Conservation (phyloP, 495 filamentous ascomycete genomes). For the Penicillium cataractarum region DNA sequence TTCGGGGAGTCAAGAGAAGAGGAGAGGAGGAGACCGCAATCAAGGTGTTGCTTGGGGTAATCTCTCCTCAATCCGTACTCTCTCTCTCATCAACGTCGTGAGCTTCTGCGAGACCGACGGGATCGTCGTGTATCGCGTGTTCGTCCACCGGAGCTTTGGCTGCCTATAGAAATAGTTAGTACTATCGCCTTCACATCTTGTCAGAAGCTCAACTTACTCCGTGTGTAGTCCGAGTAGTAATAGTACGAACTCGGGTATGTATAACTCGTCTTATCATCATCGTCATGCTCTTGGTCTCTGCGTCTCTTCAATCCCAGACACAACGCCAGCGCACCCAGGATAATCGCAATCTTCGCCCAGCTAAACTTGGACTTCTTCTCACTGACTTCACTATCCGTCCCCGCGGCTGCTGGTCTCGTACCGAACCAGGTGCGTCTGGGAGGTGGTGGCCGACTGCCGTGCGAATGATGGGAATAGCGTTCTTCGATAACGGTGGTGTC, state of each 20-base stretch:
- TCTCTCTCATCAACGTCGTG: conserved; percentile 32
- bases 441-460: conserved; percentile 54
- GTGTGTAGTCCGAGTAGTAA: conserved; percentile 49
- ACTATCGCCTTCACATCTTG: neutral
- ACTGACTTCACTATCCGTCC: conserved; percentile 38
- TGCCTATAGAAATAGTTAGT: conserved; percentile 41
- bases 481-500: conserved; percentile 70
- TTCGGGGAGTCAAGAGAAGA: neutral
- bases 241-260: conserved; percentile 52
- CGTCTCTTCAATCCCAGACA: conserved; percentile 75
- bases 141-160: conserved; percentile 53
- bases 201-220: conserved; percentile 40
- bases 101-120: conserved; percentile 41
- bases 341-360: conserved; percentile 58
- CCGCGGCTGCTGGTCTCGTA: conserved; percentile 51
- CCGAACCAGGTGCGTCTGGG: conserved; percentile 70
- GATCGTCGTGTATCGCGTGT: conserved; percentile 51
- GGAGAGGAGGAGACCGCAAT: neutral
- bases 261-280: conserved; percentile 48
- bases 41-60: neutral
- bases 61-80: neutral
- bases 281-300: conserved; percentile 51
- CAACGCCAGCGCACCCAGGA: conserved; percentile 67
- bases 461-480: conserved; percentile 60
- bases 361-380: conserved; percentile 61